Evolutionary conservation across 306 rosid species (phyloP).

Genomic region (Sophora flavescens): DNA sequence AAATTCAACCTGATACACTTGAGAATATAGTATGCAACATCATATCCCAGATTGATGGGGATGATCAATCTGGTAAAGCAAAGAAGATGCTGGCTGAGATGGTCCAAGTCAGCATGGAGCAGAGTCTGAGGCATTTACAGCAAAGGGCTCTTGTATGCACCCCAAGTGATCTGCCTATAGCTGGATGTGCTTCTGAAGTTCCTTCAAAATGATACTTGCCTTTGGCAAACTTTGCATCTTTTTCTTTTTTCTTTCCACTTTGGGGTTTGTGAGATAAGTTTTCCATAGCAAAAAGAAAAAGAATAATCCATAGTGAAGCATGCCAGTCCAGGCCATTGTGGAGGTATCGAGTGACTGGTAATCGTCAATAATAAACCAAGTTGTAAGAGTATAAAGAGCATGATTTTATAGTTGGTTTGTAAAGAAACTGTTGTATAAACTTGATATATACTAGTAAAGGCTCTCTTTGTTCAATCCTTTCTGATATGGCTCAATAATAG

Average conservation of each 20-base stretch:
- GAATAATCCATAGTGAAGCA: slow-evolving; percentile 49
- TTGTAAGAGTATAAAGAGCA: slow-evolving; percentile 46
- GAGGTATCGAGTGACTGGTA: slow-evolving; percentile 89
- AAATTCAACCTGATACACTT: slow-evolving; percentile 81
- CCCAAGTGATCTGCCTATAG: slow-evolving; percentile 80
- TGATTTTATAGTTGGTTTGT: slow-evolving; percentile 61
- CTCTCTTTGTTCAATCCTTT: slow-evolving; percentile 33
- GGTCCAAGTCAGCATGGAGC: slow-evolving; percentile 99
- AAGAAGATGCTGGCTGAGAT: slow-evolving; percentile 97
- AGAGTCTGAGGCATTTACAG: slow-evolving; percentile 93
- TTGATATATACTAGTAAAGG: slow-evolving; percentile 44
- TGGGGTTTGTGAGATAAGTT: slow-evolving; percentile 58
- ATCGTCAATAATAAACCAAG: slow-evolving; percentile 75
- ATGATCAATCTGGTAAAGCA: slow-evolving; percentile 87
- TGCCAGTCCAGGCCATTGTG: slow-evolving; percentile 96
- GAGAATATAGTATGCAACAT: slow-evolving; percentile 95
- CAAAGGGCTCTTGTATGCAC: slow-evolving; percentile 94
- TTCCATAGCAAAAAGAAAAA: slow-evolving; percentile 41
- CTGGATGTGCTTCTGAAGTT: slow-evolving; percentile 77
- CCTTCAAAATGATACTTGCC: slow-evolving; percentile 68
- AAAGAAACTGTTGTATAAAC: slow-evolving; percentile 60
- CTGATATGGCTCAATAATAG: slow-evolving; percentile 2
- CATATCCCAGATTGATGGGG: slow-evolving; percentile 91
- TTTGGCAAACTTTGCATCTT: slow-evolving; percentile 26
- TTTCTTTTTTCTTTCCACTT: slow-evolving; percentile 11